These are phyloP conservation scores for Harrya chromipes DNA, from an alignment of 768 basidiomycete species.

Conservation along the genomic window DNA sequence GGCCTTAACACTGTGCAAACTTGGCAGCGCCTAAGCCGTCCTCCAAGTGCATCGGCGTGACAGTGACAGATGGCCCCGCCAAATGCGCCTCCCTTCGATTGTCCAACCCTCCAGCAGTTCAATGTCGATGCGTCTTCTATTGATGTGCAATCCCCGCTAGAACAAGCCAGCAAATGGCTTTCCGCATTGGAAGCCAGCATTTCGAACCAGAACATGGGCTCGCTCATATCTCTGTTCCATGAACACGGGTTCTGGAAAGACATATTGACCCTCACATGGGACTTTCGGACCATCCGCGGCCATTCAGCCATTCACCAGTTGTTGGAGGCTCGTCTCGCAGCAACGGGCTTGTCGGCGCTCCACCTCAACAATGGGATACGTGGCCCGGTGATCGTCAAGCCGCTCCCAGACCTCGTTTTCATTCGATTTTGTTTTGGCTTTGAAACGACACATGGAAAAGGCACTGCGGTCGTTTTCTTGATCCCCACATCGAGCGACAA, in stretches of 20 bases:
- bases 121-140: slow-evolving; percentile 8
- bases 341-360: slow-evolving; percentile 15
- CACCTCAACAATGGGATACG: slow-evolving; percentile 23
- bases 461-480: slow-evolving; percentile 52
- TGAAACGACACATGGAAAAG: slow-evolving; percentile 44
- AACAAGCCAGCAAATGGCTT: slow-evolving; percentile 20
- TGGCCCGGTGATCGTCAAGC: slow-evolving; percentile 32
- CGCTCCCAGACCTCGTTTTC: slow-evolving; percentile 54
- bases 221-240: slow-evolving; percentile 16
- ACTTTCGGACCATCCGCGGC: slow-evolving; percentile 48
- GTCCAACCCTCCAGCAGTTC: slow-evolving; percentile 22
- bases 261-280: slow-evolving; percentile 49
- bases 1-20: too few relatives aligned
- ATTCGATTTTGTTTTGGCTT: slow-evolving; percentile 57
- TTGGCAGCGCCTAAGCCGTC: too few relatives aligned
- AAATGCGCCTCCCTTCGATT: slow-evolving; percentile 11
- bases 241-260: slow-evolving; percentile 46
- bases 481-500: slow-evolving; percentile 34
- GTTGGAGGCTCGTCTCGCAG: slow-evolving; percentile 35
- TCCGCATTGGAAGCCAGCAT: slow-evolving; percentile 11
- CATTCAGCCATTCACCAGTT: slow-evolving; percentile 34
- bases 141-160: slow-evolving; percentile 6
- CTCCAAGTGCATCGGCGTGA: too few relatives aligned
- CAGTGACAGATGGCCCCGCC: too few relatives aligned
- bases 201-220: not conserved